A percentile compares a stretch with the other conserved stretches of the same genome.
These are phyloP conservation scores for Paspalum vaginatum DNA, from an alignment of 176 grass and related monocot species.

Conservation along the genomic window DNA sequence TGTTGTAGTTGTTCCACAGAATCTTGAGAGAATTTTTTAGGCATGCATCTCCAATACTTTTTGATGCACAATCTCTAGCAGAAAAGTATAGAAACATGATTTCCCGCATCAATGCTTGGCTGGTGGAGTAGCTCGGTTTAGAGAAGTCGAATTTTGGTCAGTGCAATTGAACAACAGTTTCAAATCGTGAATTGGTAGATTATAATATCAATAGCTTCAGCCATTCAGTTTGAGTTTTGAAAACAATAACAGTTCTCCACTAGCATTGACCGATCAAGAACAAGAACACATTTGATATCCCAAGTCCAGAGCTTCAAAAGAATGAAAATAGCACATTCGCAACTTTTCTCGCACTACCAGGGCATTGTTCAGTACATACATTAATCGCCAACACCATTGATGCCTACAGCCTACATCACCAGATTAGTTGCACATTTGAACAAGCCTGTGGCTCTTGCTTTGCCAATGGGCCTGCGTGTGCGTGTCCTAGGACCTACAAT, in stretches of 20 bases:
- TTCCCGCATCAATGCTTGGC: not conserved
- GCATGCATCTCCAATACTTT: conserved; percentile 1
- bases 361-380: not conserved
- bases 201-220: not conserved
- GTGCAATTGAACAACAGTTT: not conserved
- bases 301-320: not conserved
- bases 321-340: not conserved
- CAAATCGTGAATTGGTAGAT: not conserved
- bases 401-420: not conserved
- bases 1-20: not conserved
- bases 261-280: not conserved
- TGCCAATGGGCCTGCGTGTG: not conserved
- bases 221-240: not conserved
- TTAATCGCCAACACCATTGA: not conserved
- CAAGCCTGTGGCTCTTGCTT: not conserved
- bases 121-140: not conserved
- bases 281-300: not conserved
- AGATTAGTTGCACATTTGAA: not conserved
- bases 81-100: not conserved
- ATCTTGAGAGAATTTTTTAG: not conserved
- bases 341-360: not conserved
- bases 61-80: not conserved
- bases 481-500: not conserved
- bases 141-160: not conserved
- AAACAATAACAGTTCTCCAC: not conserved